A percentile compares a stretch with the other conserved stretches of the same genome.
Evolutionary conservation across 208 protist species (phyloP).

Genomic region (Naegleria lovaniensis): DNA sequence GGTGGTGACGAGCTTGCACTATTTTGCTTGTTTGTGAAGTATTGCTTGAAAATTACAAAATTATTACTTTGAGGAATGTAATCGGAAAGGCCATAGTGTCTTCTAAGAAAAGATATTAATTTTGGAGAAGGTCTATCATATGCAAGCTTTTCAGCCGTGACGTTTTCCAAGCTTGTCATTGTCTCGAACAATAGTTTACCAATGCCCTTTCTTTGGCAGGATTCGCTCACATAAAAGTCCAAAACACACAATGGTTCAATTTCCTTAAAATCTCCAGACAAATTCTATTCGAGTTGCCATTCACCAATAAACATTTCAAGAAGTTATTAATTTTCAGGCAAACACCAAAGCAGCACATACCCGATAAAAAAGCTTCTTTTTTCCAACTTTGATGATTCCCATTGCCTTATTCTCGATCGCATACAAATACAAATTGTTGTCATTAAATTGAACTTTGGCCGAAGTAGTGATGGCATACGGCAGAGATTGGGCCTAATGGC

Average conservation of each 20-base stretch:
- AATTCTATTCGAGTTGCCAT: slow-evolving; percentile 31
- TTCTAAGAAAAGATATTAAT: slow-evolving; percentile 70
- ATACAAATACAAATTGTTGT: slow-evolving; percentile 62
- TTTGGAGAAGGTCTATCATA: slow-evolving; percentile 82
- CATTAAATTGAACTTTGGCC: slow-evolving; percentile 47
- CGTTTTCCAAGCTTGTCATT: slow-evolving; percentile 54
- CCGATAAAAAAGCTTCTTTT: slow-evolving; percentile 70
- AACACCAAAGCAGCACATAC: slow-evolving; percentile 21
- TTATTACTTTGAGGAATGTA: slow-evolving; percentile 77
- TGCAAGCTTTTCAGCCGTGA: slow-evolving; percentile 51
- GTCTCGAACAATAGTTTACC: slow-evolving; percentile 66
- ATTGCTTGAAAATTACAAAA: slow-evolving; percentile 79
- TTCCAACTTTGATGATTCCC: slow-evolving; percentile 76
- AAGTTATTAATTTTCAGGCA: background rate
- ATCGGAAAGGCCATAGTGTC: slow-evolving; percentile 66
- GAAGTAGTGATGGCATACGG: slow-evolving; percentile 57
- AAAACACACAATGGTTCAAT: slow-evolving; percentile 78
- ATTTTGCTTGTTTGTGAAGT: slow-evolving; percentile 49
- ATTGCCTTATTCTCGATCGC: slow-evolving; percentile 52
- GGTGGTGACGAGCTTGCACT: background rate
- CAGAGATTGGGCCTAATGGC: slow-evolving; percentile 42
- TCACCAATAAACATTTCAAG: background rate
- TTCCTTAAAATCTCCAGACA: slow-evolving; percentile 47
- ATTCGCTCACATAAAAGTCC: slow-evolving; percentile 84
- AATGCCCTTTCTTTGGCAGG: slow-evolving; percentile 66